Evolutionary conservation across 352 stramenopile species (phyloP).

Genomic region (Phytophthora vignae): DNA sequence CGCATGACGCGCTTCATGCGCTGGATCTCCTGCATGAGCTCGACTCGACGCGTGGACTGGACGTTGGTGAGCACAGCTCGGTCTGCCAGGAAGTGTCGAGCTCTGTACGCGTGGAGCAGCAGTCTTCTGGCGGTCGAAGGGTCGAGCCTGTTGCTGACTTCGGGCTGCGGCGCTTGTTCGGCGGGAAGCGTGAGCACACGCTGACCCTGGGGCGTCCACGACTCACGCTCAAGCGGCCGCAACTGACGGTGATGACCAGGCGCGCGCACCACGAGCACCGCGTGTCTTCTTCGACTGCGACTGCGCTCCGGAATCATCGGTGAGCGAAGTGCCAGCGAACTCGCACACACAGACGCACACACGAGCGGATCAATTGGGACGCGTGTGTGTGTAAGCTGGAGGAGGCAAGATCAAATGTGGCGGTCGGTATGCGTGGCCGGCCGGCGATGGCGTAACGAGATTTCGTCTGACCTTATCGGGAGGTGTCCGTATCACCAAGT

Average conservation of each 20-base stretch:
- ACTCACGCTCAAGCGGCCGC: neutral
- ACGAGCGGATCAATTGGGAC: neutral
- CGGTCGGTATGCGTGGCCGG: too few relatives aligned
- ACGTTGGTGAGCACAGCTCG: constrained; percentile 28
- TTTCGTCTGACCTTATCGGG: constrained; percentile 1
- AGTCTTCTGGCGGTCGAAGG: constrained; percentile 4
- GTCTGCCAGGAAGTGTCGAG: constrained; percentile 32
- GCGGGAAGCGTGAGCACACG: constrained; percentile 15
- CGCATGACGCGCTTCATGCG: constrained; percentile 38
- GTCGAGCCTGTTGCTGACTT: constrained; percentile 6
- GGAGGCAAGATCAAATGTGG: constrained; percentile 18
- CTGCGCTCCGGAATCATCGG: constrained; percentile 21
- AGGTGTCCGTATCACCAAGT: neutral
- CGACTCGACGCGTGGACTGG: constrained; percentile 28
- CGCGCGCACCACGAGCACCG: constrained; percentile 14
- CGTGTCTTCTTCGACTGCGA: constrained; percentile 14
- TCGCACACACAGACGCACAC: too few relatives aligned
- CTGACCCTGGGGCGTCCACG: constrained; percentile 19
- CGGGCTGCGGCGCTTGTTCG: constrained; percentile 4
- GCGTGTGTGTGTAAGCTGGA: neutral
- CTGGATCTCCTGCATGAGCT: constrained; percentile 51
- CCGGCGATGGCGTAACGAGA: constrained; percentile 6
- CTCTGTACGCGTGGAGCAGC: constrained; percentile 30
- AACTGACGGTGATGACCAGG: constrained; percentile 4
- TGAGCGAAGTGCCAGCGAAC: neutral